Evolutionary conservation across 208 protist species (phyloP).

Genomic region (Leptomonas pyrrhocoris): DNA sequence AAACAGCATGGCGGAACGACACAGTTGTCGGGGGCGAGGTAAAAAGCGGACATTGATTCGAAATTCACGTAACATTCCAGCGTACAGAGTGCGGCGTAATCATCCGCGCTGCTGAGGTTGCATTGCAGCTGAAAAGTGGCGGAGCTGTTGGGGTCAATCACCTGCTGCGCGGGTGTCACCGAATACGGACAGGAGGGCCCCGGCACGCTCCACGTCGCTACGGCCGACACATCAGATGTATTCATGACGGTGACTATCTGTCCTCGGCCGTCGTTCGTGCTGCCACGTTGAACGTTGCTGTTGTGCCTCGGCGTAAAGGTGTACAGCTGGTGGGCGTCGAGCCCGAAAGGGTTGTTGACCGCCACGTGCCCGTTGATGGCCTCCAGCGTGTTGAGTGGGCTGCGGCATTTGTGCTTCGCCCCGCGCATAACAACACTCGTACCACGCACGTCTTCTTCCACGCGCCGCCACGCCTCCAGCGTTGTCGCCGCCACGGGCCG

Average conservation of each 20-base stretch:
- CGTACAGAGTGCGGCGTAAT: constrained; percentile 13
- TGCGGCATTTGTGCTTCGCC: constrained; percentile 14
- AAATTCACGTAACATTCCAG: constrained; percentile 93
- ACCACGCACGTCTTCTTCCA: constrained; percentile 30
- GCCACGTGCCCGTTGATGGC: constrained; percentile 12
- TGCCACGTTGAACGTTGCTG: constrained; percentile 12
- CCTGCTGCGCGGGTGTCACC: constrained; percentile 57
- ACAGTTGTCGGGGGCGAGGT: constrained; percentile 57
- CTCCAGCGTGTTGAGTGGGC: constrained; percentile 27
- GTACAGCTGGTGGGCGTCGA: constrained; percentile 33
- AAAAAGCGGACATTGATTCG: constrained; percentile 86
- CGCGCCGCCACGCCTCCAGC: constrained; percentile 24
- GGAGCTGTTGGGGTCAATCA: constrained; percentile 54
- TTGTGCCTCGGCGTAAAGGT: constrained; percentile 11
- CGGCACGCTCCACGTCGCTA: constrained; percentile 82
- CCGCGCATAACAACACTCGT: constrained; percentile 23
- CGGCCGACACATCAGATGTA: constrained; percentile 38
- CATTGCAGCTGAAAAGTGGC: constrained; percentile 31
- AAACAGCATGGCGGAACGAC: constrained; percentile 88
- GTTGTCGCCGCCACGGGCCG: background rate
- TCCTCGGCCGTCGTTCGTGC: constrained; percentile 5
- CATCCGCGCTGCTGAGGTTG: constrained; percentile 17
- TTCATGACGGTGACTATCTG: constrained; percentile 78
- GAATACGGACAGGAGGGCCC: constrained; percentile 42
- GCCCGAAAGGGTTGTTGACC: constrained; percentile 26